Evolutionary conservation across 768 basidiomycete species (phyloP).

Genomic region (Lentinula detonsa): DNA sequence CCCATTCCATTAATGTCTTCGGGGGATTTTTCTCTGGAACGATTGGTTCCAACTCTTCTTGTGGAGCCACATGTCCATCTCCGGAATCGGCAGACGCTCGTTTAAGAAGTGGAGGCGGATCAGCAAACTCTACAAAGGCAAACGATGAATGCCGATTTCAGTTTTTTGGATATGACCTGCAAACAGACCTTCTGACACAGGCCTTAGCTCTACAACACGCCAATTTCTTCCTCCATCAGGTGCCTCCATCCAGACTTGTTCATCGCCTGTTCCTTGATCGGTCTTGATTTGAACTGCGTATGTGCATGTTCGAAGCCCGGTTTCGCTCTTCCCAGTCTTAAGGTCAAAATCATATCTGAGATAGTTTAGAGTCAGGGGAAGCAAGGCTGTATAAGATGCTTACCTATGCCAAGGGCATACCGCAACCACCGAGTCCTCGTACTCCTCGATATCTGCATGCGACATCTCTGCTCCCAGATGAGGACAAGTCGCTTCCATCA

Average conservation of each 20-base stretch:
- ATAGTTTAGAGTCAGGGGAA: background rate
- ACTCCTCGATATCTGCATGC: slow-evolving; percentile 75
- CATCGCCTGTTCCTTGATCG: slow-evolving; percentile 28
- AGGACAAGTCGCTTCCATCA: slow-evolving; percentile 77
- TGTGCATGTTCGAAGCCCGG: slow-evolving; percentile 63
- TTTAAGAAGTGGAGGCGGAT: slow-evolving; percentile 43
- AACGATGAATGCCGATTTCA: background rate
- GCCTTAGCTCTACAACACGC: slow-evolving; percentile 61
- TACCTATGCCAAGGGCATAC: slow-evolving; percentile 78
- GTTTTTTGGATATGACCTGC: background rate
- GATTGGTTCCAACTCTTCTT: slow-evolving; percentile 34
- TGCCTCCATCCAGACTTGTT: slow-evolving; percentile 51
- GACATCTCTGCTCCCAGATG: slow-evolving; percentile 78
- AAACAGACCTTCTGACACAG: slow-evolving; percentile 62
- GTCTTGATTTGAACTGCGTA: slow-evolving; percentile 49
- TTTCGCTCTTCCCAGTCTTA: slow-evolving; percentile 64
- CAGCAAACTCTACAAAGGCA: slow-evolving; percentile 49
- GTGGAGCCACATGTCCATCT: background rate
- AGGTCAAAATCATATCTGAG: slow-evolving; percentile 68
- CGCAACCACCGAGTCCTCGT: slow-evolving; percentile 50
- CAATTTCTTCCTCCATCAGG: slow-evolving; percentile 50
- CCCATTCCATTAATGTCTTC: slow-evolving; percentile 71
- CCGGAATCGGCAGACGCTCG: background rate
- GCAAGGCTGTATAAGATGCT: slow-evolving; percentile 5
- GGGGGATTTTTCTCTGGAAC: slow-evolving; percentile 47